A percentile compares a stretch with the other conserved stretches of the same genome.
These are phyloP conservation scores for Casuarina glauca DNA, from an alignment of 306 rosid species.

Conservation along the genomic window DNA sequence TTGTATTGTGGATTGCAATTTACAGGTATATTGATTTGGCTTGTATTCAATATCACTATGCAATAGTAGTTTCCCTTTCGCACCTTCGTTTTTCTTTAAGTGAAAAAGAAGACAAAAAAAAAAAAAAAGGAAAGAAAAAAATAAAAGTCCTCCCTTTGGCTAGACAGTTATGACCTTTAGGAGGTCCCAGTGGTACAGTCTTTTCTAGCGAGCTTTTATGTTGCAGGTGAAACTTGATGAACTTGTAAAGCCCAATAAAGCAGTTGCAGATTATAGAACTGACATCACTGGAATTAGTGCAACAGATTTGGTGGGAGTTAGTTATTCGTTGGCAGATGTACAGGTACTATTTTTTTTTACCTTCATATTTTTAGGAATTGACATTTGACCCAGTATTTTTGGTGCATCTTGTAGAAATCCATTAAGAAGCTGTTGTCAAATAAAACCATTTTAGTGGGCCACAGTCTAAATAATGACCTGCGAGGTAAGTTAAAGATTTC, in stretches of 20 bases:
- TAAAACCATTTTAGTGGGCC: conserved; percentile 83
- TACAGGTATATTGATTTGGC: conserved; percentile 51
- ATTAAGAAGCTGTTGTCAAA: conserved; percentile 53
- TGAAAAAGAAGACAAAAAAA: too few species aligned
- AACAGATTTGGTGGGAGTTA: conserved; percentile 59
- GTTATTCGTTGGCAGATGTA: conserved; percentile 61
- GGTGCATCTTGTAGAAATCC: conserved; percentile 50
- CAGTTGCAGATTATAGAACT: conserved; percentile 68
- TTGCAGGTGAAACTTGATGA: conserved; percentile 77
- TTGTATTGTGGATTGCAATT: conserved; percentile 73
- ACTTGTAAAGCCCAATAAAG: conserved; percentile 65
- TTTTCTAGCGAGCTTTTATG: conserved; percentile 13
- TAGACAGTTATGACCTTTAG: neutral
- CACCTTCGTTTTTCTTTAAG: neutral
- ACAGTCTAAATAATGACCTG: conserved; percentile 80
- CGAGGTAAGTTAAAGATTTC: conserved; percentile 49
- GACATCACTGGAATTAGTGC: conserved; percentile 75
- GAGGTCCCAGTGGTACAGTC: conserved; percentile 9
- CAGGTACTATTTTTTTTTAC: conserved; percentile 50
- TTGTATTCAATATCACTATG: neutral
- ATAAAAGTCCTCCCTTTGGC: neutral
- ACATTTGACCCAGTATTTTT: conserved; percentile 23
- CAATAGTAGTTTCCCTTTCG: neutral
- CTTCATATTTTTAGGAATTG: neutral
- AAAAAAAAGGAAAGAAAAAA: neutral